Percentiles rank a stretch among this genome's conserved stretches.
phyloP scores from a whole-genome alignment of 2,329 filamentous ascomycete genomes.

The Cryphonectria parasitica region DNA sequence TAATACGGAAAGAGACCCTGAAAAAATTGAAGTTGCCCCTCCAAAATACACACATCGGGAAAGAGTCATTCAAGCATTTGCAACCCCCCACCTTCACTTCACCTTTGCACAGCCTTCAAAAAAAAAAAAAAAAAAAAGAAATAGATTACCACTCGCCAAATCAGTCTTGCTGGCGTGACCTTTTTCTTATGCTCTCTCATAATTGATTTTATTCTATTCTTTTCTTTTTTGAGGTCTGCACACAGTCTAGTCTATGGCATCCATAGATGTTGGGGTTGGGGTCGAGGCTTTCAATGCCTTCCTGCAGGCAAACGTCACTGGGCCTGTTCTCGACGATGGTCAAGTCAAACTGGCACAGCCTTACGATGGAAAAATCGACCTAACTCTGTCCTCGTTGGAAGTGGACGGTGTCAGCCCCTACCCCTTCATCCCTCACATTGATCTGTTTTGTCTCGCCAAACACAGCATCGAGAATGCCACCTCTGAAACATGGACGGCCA shows the following conservation, averaged over 20 bases:
- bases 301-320: slow-evolving; percentile 85
- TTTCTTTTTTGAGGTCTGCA: background rate
- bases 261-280: slow-evolving; percentile 61
- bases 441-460: slow-evolving; percentile 77
- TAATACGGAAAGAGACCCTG: slow-evolving; percentile 19
- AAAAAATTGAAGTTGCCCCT: slow-evolving; percentile 23
- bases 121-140: too few species aligned
- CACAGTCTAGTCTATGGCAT: slow-evolving; percentile 18
- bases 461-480: slow-evolving; percentile 46
- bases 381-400: slow-evolving; percentile 71
- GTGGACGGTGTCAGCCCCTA: slow-evolving; percentile 89
- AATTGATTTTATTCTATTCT: background rate
- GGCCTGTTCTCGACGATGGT: slow-evolving; percentile 67
- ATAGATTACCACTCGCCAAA: background rate
- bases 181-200: background rate
- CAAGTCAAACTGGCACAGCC: slow-evolving; percentile 24
- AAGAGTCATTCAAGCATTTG: background rate
- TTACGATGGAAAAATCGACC: slow-evolving; percentile 42
- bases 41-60: background rate
- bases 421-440: slow-evolving; percentile 78
- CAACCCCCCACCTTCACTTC: background rate
- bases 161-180: background rate
- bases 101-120: background rate
- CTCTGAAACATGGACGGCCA: slow-evolving; percentile 42
- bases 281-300: slow-evolving; percentile 77